Base-by-base conservation (phyloP, 2,329 filamentous ascomycete genomes). In the Xylaria sp. region DNA sequence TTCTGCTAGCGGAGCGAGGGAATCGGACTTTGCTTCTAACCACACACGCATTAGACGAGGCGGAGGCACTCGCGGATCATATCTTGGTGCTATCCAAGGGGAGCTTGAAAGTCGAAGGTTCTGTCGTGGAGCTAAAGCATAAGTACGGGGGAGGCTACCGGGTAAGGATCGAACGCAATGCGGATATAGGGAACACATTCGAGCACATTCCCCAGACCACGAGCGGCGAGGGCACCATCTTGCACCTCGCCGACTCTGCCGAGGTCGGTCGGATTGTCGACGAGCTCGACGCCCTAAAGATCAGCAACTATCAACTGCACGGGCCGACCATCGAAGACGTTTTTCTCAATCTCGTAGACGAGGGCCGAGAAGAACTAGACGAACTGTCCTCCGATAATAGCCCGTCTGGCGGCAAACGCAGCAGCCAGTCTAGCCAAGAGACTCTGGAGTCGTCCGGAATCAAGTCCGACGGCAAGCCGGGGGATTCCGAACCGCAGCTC, bases 261-360 rank as follows among this genome's bases (percentile, higher is more conserved):
- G 76, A 87, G 43, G 89, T 90, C 0, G 88, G 89, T 1, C 72
- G 78, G 1, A 86, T 92, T 44, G 87, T 94, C 55, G 78, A 80
- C 43, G 71, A 78, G 11, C 77, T 96, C 1, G 88, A 95, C 66
- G 72, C 77, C 1, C 74, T 78, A 1, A 83, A 84, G 0, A 78
- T 93, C 37, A 77, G 78, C n/a, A 88, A 94, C 53, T 96, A 94
- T 69, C 85, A 91, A 51, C 88, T 96, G 60, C 88, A 88, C n/a
- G 90, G 91, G 0, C 92, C 92, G 1, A 93, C 90, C 0, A 91
- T 96, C 29, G 92, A 96, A 68, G 91, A 96, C 62, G 91, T 95
- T 0, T 96, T 96, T 70, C 75, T 96, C 18, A 86, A 89, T 59
- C 78, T 96, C 37, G 90, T 91, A 0, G 89, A 92, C 65, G 91